These are phyloP conservation scores for Trichoderma pleuroti DNA, from an alignment of 2,329 filamentous ascomycete species.

Conservation along the genomic window DNA sequence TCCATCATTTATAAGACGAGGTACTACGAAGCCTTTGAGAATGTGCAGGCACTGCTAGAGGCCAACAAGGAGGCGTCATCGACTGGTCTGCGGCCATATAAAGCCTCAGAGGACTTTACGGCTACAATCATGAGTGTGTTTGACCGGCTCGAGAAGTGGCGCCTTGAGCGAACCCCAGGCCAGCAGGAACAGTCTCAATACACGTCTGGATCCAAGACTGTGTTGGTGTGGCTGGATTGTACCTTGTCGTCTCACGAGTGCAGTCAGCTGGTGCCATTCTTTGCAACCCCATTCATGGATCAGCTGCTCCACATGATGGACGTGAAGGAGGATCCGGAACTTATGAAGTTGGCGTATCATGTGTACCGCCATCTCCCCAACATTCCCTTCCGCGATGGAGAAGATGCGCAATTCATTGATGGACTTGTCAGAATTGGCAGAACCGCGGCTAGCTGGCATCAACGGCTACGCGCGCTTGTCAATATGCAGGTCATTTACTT, in stretches of 20 bases:
- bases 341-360: conserved; percentile 91
- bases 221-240: conserved; percentile 89
- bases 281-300: conserved; percentile 83
- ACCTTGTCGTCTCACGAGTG: conserved; percentile 91
- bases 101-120: conserved; percentile 70
- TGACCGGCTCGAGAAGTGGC: conserved; percentile 77
- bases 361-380: conserved; percentile 96
- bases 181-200: conserved; percentile 93
- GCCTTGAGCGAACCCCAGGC: conserved; percentile 75
- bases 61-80: conserved; percentile 76
- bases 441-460: conserved; percentile 85
- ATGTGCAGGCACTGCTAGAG: conserved; percentile 70
- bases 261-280: conserved; percentile 85
- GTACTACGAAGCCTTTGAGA: conserved; percentile 89
- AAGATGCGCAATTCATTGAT: conserved; percentile 79
- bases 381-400: conserved; percentile 82
- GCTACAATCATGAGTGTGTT: conserved; percentile 73
- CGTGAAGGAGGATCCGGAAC: conserved; percentile 94
- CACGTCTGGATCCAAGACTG: conserved; percentile 93
- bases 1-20: conserved; percentile 84
- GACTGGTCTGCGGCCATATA: conserved; percentile 80
- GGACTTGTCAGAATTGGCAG: conserved; percentile 85
- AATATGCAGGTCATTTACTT: conserved; percentile 99
- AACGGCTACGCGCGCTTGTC: conserved; percentile 87
- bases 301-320: conserved; percentile 99